Conservation (phyloP, 192 early-diverging fungal species). For the Pilobolus umbonatus region DNA sequence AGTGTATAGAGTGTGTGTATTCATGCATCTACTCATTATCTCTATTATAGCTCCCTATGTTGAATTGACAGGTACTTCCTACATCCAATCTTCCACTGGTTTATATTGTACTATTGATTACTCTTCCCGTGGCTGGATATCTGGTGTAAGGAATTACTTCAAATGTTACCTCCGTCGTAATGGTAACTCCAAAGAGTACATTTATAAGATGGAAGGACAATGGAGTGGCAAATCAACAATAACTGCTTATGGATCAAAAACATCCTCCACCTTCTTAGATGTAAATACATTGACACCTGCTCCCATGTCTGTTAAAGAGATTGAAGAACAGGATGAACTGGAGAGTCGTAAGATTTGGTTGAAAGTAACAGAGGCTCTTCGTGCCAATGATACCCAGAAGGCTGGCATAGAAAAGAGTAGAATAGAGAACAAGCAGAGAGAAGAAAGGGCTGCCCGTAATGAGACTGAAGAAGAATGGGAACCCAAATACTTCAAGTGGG, state of each 20-base stretch:
- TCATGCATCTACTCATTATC: not conserved
- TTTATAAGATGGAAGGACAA: conserved; percentile 46
- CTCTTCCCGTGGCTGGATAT: conserved; percentile 66
- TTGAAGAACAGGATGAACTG: conserved; percentile 50
- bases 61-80: conserved; percentile 47
- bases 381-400: conserved; percentile 53
- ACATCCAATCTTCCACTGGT: conserved; percentile 56
- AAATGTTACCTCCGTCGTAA: conserved; percentile 45
- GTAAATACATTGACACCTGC: conserved; percentile 45
- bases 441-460: conserved; percentile 48
- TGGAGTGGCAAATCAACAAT: conserved; percentile 63
- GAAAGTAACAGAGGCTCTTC: conserved; percentile 61
- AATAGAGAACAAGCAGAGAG: conserved; percentile 63
- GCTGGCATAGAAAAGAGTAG: conserved; percentile 61
- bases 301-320: conserved; percentile 49
- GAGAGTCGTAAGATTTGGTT: conserved; percentile 70
- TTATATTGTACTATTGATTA: conserved; percentile 54
- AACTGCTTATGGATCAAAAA: conserved; percentile 48
- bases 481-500: conserved; percentile 29
- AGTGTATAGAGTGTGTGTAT: not conserved
- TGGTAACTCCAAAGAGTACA: conserved; percentile 28
- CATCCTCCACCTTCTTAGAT: conserved; percentile 55
- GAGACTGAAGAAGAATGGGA: conserved; percentile 38
- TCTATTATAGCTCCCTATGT: conserved; percentile 25
- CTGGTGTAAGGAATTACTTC: conserved; percentile 73